Evolutionary conservation across 208 protist species (phyloP).

Genomic region (Porcisia deanei): DNA sequence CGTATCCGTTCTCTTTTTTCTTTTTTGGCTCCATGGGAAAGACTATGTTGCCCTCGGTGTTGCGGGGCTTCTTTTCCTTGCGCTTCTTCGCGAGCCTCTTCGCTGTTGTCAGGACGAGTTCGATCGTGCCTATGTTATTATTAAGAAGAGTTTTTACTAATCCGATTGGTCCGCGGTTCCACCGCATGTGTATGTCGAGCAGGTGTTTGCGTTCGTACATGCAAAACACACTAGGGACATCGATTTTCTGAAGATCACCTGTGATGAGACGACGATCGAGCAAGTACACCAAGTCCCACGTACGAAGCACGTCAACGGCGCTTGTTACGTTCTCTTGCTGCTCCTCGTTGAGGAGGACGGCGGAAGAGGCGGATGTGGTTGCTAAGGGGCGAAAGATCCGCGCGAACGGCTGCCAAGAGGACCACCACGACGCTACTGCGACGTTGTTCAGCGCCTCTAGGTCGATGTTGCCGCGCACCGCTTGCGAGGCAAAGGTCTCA

Average conservation of each 20-base stretch:
- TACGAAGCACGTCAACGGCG: slow-evolving; percentile 73
- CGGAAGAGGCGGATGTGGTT: slow-evolving; percentile 7
- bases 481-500: slow-evolving; percentile 50
- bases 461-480: slow-evolving; percentile 38
- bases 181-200: slow-evolving; percentile 63
- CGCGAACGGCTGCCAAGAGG: slow-evolving; percentile 11
- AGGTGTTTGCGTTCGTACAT: slow-evolving; percentile 74
- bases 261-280: slow-evolving; percentile 65
- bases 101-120: slow-evolving; percentile 58
- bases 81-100: slow-evolving; percentile 68
- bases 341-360: slow-evolving; percentile 29
- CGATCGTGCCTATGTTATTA: slow-evolving; percentile 52
- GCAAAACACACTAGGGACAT: slow-evolving; percentile 48
- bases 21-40: slow-evolving; percentile 52
- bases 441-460: slow-evolving; percentile 32
- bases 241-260: slow-evolving; percentile 65
- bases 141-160: slow-evolving; percentile 48
- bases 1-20: slow-evolving; percentile 46
- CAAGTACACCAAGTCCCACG: slow-evolving; percentile 86
- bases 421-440: slow-evolving; percentile 12
- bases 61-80: slow-evolving; percentile 54
- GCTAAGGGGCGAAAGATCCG: neutral
- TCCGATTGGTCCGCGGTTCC: slow-evolving; percentile 57
- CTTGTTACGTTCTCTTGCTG: slow-evolving; percentile 41
- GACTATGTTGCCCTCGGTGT: slow-evolving; percentile 55